Base-by-base conservation (phyloP, 108 stramenopile species). In the Nitzschia inconspicua region DNA sequence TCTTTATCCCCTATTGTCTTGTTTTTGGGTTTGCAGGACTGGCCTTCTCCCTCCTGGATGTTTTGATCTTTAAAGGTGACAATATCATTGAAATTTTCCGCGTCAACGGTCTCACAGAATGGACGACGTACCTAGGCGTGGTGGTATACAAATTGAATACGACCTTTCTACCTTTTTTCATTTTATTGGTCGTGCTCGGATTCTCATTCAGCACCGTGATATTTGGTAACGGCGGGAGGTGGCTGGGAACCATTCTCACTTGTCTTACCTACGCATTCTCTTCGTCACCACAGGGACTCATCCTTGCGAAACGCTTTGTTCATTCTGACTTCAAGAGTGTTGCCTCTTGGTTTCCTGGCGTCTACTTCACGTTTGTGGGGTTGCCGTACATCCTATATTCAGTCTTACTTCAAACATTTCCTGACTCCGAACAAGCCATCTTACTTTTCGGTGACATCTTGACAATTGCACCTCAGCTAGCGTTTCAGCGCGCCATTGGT, bases 401-500 rank as follows among this genome's bases (percentile, higher is more conserved):
- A 10, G 51, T 42, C 20, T 20, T 56, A 27, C 37, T 48, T 20
- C 65, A 66, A 72, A 50, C 60, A 14, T 32, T 66, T 7, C 66
- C 65, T 18, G 56, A 55, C 6, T 20, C 56, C 26, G 36, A 57
- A 34, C 31, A 61, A 13, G 28, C 34, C 14, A 52, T 66, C 16
- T 23, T 60, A n/a, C 62, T 68, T 9, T 32, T 73, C 6, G 78
- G 74, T n/a, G 78, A 75, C 30, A 26, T 75, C 40, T 28, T 79
- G 7, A 67, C 60, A 30, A 52, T 67, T 13, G 39, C 69, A 14
- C 77, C 77, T 2, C 53, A 32, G 10, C 31, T 78, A 19, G 66
- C 72, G 2, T 78, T 78, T 34, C 77, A 78, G 43, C 60, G 72
- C 14, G 77, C 68, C 20, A 20, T 78, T n/a, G 70, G 68, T 26